Evolutionary conservation across 495 filamentous ascomycete genomes (phyloP).

Genomic region (Penicillium soppii): DNA sequence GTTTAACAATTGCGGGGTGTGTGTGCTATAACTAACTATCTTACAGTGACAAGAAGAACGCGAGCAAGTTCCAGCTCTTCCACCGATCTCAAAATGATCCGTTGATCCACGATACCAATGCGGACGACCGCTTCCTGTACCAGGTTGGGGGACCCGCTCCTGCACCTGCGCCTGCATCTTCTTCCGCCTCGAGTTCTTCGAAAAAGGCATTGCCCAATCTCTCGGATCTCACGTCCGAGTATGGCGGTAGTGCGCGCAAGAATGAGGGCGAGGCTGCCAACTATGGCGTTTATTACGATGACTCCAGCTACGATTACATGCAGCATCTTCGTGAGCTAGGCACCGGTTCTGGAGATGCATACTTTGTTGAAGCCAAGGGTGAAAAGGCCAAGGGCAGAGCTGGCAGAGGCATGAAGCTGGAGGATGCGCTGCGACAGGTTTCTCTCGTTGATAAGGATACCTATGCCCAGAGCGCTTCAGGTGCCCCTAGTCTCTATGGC

Average conservation of each 20-base stretch:
- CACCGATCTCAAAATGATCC: constrained; percentile 97
- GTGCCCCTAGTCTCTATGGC: constrained; percentile 32
- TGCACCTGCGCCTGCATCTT: constrained; percentile 28
- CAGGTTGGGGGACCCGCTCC: constrained; percentile 38
- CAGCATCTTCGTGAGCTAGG: constrained; percentile 92
- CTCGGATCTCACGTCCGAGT: constrained; percentile 73
- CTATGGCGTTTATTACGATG: constrained; percentile 85
- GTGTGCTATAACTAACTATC: constrained; percentile 8
- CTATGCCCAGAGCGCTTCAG: constrained; percentile 49
- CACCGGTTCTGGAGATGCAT: constrained; percentile 55
- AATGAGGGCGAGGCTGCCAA: constrained; percentile 97
- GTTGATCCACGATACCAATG: constrained; percentile 80
- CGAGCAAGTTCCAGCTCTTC: constrained; percentile 88
- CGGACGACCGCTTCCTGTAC: constrained; percentile 78
- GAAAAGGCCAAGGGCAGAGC: constrained; percentile 58
- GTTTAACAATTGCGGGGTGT: constrained; percentile 26
- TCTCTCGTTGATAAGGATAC: constrained; percentile 49
- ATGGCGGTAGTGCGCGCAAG: constrained; percentile 63
- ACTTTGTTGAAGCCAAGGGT: constrained; percentile 73
- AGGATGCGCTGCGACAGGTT: constrained; percentile 73
- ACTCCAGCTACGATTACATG: constrained; percentile 98
- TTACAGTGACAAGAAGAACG: constrained; percentile 85
- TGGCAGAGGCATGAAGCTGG: constrained; percentile 73
- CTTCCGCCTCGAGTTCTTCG: constrained; percentile 29
- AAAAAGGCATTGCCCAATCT: constrained; percentile 49